Base-by-base conservation (phyloP, 805 yeast species). In the Candida maesae region DNA sequence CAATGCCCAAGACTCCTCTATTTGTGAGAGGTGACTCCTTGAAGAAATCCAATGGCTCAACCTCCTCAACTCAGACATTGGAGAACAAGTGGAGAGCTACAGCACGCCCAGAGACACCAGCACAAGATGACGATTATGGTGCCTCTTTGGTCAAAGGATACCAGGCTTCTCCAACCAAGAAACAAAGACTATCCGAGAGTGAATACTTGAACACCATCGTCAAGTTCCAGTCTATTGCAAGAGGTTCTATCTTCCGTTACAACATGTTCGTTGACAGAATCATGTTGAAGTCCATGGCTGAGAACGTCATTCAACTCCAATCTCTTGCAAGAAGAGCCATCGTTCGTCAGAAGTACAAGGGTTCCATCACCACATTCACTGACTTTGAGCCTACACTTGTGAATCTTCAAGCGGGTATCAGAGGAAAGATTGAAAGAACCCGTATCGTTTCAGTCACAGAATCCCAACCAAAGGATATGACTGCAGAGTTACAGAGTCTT, bases 161-260 rank as follows among this genome's bases (percentile, higher is more conserved):
- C 37, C 42, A 42, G 19, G 38, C 56, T 2, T 50, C 58, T 2
- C 58, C 58, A 26, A 39, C 51, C 2, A 56, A 50, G 39, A 39
- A 35, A 19, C 44, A 39, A 32, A 44, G 37, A 9, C 39, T 55
- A 12, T 37, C 50, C 8, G 54, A 55, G 29, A 42, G 48, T 10
- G 55, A 55, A 4, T 55, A 51, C 37, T 16, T 53, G 31, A 35
- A 35, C 15, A 55, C 47, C 8, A 72, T 82, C 28, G 62, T 71
- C 28, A 66, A 63, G 41, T 64, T 89, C 14, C 96, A 89, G 58
- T 76, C 93, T 0, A 62, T 79, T 18, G 73, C 85, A 14, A 68
- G 87, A 49, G 95, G 93, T 15, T 79, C 85, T 0, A 67, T 78
- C 30, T 65, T 76, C 41, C 71, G 96, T 38, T 84, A 81, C 56